These are phyloP conservation scores for Rhizoclosmatium sp. DNA, from an alignment of 192 early-diverging fungal genomes.

Conservation along the genomic window DNA sequence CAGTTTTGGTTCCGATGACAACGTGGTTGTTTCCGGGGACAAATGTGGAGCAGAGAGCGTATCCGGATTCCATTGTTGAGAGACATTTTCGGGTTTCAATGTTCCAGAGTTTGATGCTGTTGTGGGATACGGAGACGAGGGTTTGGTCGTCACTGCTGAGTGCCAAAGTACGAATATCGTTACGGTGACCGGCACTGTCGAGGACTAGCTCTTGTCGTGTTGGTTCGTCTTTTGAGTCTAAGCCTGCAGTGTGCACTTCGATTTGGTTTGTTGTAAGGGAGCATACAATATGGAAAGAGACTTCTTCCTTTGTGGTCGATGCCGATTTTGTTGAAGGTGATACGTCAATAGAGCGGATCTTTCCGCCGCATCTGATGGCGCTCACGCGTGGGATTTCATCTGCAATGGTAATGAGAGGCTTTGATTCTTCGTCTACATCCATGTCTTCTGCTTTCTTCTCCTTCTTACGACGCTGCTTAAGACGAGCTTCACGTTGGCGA, in stretches of 20 bases:
- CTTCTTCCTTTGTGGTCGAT: conserved; percentile 44
- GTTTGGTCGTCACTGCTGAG: conserved; percentile 89
- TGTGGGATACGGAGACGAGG: conserved; percentile 85
- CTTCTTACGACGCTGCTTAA: conserved; percentile 84
- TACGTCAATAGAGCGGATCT: conserved; percentile 85
- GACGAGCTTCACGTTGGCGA: conserved; percentile 81
- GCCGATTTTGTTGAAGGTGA: conserved; percentile 41
- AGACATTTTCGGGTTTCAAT: conserved; percentile 82
- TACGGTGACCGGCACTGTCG: conserved; percentile 88
- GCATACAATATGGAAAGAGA: conserved; percentile 65
- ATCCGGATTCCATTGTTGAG: conserved; percentile 89
- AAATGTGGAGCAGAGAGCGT: conserved; percentile 91
- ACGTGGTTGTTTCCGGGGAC: conserved; percentile 89
- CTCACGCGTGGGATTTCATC: conserved; percentile 81
- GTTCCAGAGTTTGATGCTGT: conserved; percentile 91
- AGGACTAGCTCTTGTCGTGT: conserved; percentile 73
- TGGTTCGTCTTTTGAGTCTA: conserved; percentile 73
- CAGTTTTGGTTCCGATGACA: conserved; percentile 92
- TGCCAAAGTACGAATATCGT: conserved; percentile 89
- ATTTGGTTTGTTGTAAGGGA: conserved; percentile 84
- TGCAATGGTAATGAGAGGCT: conserved; percentile 61
- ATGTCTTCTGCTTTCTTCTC: conserved; percentile 56
- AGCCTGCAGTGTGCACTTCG: conserved; percentile 76
- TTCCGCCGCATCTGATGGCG: conserved; percentile 77
- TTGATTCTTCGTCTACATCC: conserved; percentile 51